Evolutionary conservation across 352 stramenopile genomes (phyloP).

Genomic region (Lagenidium sp.): DNA sequence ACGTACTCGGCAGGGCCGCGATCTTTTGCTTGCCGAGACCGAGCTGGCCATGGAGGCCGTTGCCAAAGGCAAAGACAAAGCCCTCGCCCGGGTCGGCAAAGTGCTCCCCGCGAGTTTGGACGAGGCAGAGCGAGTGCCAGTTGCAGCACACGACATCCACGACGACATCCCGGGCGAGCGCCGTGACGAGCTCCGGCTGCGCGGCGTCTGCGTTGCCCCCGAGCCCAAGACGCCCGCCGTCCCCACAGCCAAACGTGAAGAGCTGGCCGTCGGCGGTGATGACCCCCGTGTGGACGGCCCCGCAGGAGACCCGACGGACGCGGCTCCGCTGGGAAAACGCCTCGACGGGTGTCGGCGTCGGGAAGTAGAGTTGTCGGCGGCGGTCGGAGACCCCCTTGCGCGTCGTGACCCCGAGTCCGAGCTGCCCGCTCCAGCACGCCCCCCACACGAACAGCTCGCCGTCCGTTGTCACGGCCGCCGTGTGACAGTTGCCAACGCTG

Average conservation of each 20-base stretch:
- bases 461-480: conserved; percentile 30
- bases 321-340: conserved; percentile 21
- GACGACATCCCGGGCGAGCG: conserved; percentile 41
- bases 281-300: conserved; percentile 73
- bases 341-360: conserved; percentile 50
- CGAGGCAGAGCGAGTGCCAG: conserved; percentile 71
- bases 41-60: conserved; percentile 62
- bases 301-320: conserved; percentile 80
- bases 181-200: conserved; percentile 34
- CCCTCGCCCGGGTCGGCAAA: conserved; percentile 11
- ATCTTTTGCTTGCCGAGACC: conserved; percentile 64
- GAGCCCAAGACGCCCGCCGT: conserved; percentile 86
- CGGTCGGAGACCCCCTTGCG: conserved; percentile 43
- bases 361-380: conserved; percentile 45
- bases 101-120: conserved; percentile 6
- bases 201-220: conserved; percentile 33
- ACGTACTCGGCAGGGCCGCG: conserved; percentile 47
- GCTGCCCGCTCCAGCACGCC: conserved; percentile 57
- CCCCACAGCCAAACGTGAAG: conserved; percentile 84
- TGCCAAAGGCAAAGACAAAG: conserved; percentile 58
- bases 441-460: conserved; percentile 56
- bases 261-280: conserved; percentile 48
- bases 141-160: conserved; percentile 46
- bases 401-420: conserved; percentile 48
- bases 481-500: conserved; percentile 65